Evolutionary conservation across 805 yeast species (phyloP).

Genomic region (Metschnikowia santaceciliae): DNA sequence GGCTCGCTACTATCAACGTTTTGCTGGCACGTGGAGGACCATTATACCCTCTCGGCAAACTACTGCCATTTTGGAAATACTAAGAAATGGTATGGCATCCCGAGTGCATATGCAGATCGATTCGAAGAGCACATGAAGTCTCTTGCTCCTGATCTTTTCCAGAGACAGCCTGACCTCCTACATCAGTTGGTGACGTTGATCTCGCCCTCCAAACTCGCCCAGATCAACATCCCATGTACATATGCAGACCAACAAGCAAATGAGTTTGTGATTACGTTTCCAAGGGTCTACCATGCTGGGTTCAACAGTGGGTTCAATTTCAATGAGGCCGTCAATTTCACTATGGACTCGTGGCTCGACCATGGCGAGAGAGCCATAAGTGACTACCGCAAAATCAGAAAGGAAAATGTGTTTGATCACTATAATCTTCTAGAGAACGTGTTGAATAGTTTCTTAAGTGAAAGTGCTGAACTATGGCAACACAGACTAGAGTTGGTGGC

Average conservation of each 20-base stretch:
- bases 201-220: constrained; percentile 56
- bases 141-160: constrained; percentile 76
- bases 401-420: constrained; percentile 50
- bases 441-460: constrained; percentile 24
- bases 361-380: constrained; percentile 46
- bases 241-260: constrained; percentile 71
- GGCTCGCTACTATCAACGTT: constrained; percentile 89
- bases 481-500: constrained; percentile 10
- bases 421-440: constrained; percentile 47
- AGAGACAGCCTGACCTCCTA: constrained; percentile 80
- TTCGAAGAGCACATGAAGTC: constrained; percentile 64
- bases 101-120: constrained; percentile 55
- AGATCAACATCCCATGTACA: constrained; percentile 44
- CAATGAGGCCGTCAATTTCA: constrained; percentile 52
- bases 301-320: constrained; percentile 44
- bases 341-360: constrained; percentile 66
- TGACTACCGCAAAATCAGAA: constrained; percentile 29
- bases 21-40: constrained; percentile 97
- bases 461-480: constrained; percentile 2
- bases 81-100: constrained; percentile 93
- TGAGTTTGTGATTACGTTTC: constrained; percentile 42
- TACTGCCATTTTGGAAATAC: constrained; percentile 88
- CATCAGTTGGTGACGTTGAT: constrained; percentile 81
- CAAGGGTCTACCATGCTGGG: constrained; percentile 44
- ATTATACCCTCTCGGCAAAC: constrained; percentile 84